Conservation (phyloP, 768 basidiomycete genomes). For the Coprinopsis cinerea region DNA sequence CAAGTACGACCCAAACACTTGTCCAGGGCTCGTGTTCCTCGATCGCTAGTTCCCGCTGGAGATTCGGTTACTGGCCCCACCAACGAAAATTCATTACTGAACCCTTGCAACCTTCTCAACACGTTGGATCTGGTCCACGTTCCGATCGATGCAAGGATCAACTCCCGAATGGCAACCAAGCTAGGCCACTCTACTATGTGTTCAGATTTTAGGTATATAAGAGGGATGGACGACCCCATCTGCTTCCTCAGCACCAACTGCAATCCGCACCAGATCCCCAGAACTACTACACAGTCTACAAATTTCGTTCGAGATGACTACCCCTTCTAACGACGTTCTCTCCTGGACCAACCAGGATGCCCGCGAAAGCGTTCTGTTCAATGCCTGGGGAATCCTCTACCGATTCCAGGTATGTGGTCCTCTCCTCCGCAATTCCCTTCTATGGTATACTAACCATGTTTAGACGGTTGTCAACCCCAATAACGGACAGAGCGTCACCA, state of each 20-base stretch:
- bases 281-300: conserved; percentile 14
- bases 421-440: conserved; percentile 1
- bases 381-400: conserved; percentile 74
- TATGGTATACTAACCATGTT: conserved; percentile 13
- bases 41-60: conserved; percentile 59
- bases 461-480: conserved; percentile 61
- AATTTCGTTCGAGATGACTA: conserved; percentile 34
- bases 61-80: conserved; percentile 70
- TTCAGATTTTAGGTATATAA: conserved; percentile 51
- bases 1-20: conserved; percentile 10
- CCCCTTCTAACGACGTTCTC: conserved; percentile 60
- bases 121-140: conserved; percentile 79
- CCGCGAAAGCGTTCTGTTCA: conserved; percentile 78
- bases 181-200: conserved; percentile 29
- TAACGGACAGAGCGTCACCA: conserved; percentile 68
- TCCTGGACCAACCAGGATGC: conserved; percentile 88
- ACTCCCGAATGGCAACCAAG: conserved; percentile 40
- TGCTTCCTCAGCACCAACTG: conserved; percentile 22
- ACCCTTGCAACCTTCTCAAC: conserved; percentile 62
- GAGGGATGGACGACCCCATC: conserved; percentile 27
- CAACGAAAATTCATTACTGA: conserved; percentile 50
- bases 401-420: conserved; percentile 59
- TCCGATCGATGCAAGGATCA: conserved; percentile 63
- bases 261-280: conserved; percentile 9
- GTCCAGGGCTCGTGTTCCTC: conserved; percentile 53